phyloP scores from a whole-genome alignment of 2,329 filamentous ascomycete species.

The Elsinoe australis region DNA sequence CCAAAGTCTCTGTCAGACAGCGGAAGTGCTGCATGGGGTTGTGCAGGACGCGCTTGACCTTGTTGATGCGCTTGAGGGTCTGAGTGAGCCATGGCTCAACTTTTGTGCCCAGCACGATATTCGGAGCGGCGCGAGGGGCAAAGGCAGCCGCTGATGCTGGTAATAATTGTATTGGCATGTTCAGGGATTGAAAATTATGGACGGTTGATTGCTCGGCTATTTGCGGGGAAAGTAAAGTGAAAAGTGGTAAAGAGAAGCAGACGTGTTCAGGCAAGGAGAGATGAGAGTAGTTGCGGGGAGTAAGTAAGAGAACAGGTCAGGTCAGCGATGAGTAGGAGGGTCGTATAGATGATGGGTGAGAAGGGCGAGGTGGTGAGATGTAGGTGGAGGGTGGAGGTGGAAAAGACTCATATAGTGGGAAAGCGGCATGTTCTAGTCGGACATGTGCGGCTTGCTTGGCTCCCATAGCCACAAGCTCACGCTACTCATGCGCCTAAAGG shows the following conservation, averaged over 20 bases:
- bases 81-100: slow-evolving; percentile 95
- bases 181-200: slow-evolving; percentile 31
- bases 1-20: slow-evolving; percentile 91
- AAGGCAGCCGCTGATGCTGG: slow-evolving; percentile 95
- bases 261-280: slow-evolving; percentile 33
- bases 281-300: slow-evolving; percentile 7
- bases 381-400: slow-evolving; percentile 24
- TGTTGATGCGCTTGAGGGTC: slow-evolving; percentile 93
- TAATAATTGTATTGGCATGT: slow-evolving; percentile 87
- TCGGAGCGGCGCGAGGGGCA: slow-evolving; percentile 86
- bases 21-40: slow-evolving; percentile 90
- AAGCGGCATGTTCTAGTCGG: background rate
- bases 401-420: slow-evolving; percentile 15
- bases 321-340: background rate
- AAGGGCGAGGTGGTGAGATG: slow-evolving; percentile 33
- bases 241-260: slow-evolving; percentile 30
- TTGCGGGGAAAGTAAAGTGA: slow-evolving; percentile 19
- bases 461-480: slow-evolving; percentile 11
- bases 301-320: background rate
- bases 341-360: slow-evolving; percentile 17
- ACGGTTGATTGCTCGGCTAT: slow-evolving; percentile 24
- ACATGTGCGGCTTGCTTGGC: slow-evolving; percentile 12
- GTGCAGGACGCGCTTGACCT: slow-evolving; percentile 93
- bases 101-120: slow-evolving; percentile 78
- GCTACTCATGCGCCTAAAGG: slow-evolving; percentile 14